Conservation (phyloP, 306 rosid species). For the Comarum palustre region DNA sequence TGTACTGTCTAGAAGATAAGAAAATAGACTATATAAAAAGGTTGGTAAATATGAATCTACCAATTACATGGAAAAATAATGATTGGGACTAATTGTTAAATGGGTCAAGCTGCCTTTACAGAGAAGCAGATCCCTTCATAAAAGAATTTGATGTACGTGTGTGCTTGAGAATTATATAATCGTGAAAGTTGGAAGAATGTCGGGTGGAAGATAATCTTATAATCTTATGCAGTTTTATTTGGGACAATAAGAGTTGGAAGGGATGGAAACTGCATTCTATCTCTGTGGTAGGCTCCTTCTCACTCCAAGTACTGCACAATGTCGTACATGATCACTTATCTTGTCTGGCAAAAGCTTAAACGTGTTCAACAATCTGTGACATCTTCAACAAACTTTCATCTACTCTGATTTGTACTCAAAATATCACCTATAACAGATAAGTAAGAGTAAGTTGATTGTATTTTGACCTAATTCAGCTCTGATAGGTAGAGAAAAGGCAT, state of each 20-base stretch:
- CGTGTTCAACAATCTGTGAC: not conserved
- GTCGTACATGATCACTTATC: constrained; percentile 1
- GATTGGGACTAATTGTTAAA: not conserved
- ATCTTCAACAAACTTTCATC: not conserved
- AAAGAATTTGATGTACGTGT: constrained; percentile 12
- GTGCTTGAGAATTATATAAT: constrained; percentile 12
- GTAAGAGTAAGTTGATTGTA: not conserved
- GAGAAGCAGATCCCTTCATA: constrained; percentile 1
- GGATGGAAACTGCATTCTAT: constrained; percentile 26
- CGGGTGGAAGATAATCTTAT: constrained; percentile 23
- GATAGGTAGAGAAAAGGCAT: not conserved
- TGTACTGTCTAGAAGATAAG: not conserved
- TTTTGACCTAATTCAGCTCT: not conserved
- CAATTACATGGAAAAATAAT: not conserved
- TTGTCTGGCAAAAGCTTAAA: not conserved
- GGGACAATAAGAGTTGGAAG: constrained; percentile 40
- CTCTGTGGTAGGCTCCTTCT: constrained; percentile 46
- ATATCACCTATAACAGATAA: not conserved
- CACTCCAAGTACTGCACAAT: constrained; percentile 10
- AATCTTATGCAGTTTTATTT: constrained; percentile 12
- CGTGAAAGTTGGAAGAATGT: constrained; percentile 16
- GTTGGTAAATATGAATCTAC: not conserved
- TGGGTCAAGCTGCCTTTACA: not conserved
- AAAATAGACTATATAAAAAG: not conserved
- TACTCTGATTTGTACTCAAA: not conserved